A percentile compares a stretch with the other conserved stretches of the same genome.
Conservation (phyloP, 805 yeast genomes). For the Debaryomyces prosopidis region DNA sequence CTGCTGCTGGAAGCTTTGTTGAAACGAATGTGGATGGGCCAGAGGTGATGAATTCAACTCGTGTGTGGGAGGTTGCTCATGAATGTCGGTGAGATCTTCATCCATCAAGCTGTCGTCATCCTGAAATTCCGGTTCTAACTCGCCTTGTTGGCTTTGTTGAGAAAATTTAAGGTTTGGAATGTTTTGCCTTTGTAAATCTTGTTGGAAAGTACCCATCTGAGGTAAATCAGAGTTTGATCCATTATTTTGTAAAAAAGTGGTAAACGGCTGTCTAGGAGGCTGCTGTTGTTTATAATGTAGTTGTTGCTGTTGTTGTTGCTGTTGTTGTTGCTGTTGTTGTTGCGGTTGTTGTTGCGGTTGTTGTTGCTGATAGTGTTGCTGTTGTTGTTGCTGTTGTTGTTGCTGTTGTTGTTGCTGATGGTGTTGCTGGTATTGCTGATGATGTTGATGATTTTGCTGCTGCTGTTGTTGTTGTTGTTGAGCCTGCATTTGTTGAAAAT, state of each 20-base stretch:
- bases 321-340: slow-evolving; percentile 6
- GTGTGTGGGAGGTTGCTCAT: slow-evolving; percentile 11
- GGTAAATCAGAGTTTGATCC: not conserved
- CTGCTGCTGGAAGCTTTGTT: slow-evolving; percentile 24
- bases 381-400: slow-evolving; percentile 17
- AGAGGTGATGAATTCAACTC: slow-evolving; percentile 8
- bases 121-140: not conserved
- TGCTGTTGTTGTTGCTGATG: slow-evolving; percentile 15
- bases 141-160: not conserved
- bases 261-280: slow-evolving; percentile 5
- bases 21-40: slow-evolving; percentile 9
- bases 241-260: slow-evolving; percentile 6
- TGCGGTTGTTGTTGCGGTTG: slow-evolving; percentile 7
- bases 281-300: slow-evolving; percentile 13
- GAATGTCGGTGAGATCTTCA: slow-evolving; percentile 31
- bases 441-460: slow-evolving; percentile 11
- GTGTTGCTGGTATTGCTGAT: slow-evolving; percentile 8
- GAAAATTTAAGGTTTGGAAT: slow-evolving; percentile 1
- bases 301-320: slow-evolving; percentile 6
- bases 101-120: slow-evolving; percentile 40
- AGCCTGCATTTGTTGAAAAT: slow-evolving; percentile 23
- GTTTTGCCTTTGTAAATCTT: slow-evolving; percentile 1
- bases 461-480: slow-evolving; percentile 16
- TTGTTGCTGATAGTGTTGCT: slow-evolving; percentile 12
- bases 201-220: not conserved